Conservation (phyloP, 202 grass and related monocot species). For the Saccharum hybrid region DNA sequence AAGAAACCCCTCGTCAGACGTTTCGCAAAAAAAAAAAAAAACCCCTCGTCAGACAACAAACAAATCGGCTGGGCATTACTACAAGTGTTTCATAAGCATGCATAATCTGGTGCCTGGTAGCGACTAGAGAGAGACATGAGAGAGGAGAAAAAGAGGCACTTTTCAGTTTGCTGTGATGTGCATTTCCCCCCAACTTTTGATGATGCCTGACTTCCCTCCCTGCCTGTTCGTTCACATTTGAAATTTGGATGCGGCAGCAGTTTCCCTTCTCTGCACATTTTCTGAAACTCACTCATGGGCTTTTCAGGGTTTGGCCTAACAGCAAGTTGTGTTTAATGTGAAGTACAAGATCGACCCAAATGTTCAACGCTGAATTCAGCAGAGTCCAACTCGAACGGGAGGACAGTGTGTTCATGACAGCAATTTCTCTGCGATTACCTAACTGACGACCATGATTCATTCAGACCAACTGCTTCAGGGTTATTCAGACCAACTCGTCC, state of each 20-base stretch:
- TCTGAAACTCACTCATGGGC: background rate
- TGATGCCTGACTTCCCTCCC: background rate
- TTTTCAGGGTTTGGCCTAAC: background rate
- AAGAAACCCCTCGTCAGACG: background rate
- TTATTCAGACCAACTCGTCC: background rate
- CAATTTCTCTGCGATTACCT: conserved; percentile 15
- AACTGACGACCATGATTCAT: background rate
- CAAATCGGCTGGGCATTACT: conserved; percentile 11
- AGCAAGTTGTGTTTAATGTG: background rate
- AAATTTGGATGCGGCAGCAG: background rate
- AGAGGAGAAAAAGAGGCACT: background rate
- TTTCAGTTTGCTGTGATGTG: conserved; percentile 26
- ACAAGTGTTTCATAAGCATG: background rate
- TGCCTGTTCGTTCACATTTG: background rate
- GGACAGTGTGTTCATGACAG: background rate
- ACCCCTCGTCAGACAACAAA: conserved; percentile 17
- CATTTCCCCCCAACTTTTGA: background rate
- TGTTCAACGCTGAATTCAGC: background rate
- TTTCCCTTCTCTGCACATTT: background rate
- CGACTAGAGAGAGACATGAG: background rate
- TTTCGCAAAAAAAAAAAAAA: too few relatives aligned
- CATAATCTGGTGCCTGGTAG: conserved; percentile 7
- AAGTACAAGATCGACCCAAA: background rate
- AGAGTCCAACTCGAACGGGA: background rate
- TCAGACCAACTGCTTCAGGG: background rate